Conservation (phyloP, 345 rosid genomes). For the Clarkia xantiana region DNA sequence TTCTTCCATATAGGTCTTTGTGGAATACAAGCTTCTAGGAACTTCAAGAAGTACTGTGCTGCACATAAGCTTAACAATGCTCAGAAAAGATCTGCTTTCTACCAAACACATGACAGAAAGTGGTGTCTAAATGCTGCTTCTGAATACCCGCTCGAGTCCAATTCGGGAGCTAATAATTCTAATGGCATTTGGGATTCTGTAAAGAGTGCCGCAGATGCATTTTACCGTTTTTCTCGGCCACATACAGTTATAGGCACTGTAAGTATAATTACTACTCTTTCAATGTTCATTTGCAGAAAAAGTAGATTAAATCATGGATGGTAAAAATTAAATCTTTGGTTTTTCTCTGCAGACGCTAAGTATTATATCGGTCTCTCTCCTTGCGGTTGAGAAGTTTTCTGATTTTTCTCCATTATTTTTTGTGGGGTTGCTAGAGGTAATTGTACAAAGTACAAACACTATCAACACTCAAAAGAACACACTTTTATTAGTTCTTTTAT, state of each 20-base stretch:
- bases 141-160: slow-evolving; percentile 39
- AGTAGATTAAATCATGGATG: too few relatives aligned
- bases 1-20: slow-evolving; percentile 11
- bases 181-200: slow-evolving; percentile 20
- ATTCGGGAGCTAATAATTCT: slow-evolving; percentile 32
- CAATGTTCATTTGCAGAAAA: too few relatives aligned
- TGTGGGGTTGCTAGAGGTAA: slow-evolving; percentile 69
- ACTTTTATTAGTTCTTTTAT: too few relatives aligned
- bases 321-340: slow-evolving; percentile 3
- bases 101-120: slow-evolving; percentile 15
- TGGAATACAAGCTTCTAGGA: slow-evolving; percentile 22
- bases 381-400: slow-evolving; percentile 61
- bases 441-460: background rate
- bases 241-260: slow-evolving; percentile 95
- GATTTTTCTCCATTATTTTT: slow-evolving; percentile 67
- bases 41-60: slow-evolving; percentile 6
- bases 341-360: slow-evolving; percentile 51
- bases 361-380: slow-evolving; percentile 82
- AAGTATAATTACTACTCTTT: slow-evolving; percentile 18
- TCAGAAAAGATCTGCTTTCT: slow-evolving; percentile 8
- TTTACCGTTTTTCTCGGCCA: slow-evolving; percentile 88
- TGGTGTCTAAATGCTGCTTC: slow-evolving; percentile 42
- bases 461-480: background rate
- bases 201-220: slow-evolving; percentile 42
- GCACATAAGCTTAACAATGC: slow-evolving; percentile 14